Evolutionary conservation across 345 rosid species (phyloP), one percentile per base, ranked within the genome.

Genomic region (Noccaea caerulescens): DNA sequence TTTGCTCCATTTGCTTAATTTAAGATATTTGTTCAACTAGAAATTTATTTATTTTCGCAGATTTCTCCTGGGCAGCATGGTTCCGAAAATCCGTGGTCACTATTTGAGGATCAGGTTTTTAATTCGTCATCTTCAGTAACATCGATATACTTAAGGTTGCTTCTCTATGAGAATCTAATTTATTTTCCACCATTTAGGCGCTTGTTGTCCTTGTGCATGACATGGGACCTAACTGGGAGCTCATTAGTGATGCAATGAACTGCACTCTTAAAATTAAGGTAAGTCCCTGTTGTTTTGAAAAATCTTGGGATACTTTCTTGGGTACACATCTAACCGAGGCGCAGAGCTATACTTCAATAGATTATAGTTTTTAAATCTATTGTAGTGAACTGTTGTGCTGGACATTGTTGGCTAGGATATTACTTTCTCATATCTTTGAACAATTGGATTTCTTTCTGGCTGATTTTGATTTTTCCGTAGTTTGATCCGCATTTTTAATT

Each of bases 161-260:
- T 20, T 20, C 23, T 71, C 32, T 55, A 41, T 37, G 74, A 51
- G 38, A 69, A 62, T 75, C 75, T 79, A 73, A 68, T 32, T 44
- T 10, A 41, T 8, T 55, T 70, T 53, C 34, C 75, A 65, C 77
- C 43, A 34, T 75, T 63, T 76, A 95, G 99, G 99, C 99, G 46
- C 98, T 95, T 77, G 94, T 95, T 59, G 99, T 92, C 77, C 91
- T 95, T 69, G 98, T 92, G 60, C 99, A 95, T 69, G 99, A 95
- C 69, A 86, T 95, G 98, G 99, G 99, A 73, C 99, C 98, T 52
- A 92, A 90, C 63, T 95, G 99, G 99, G 99, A 88, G 87, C 97
- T 95, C 80, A 87, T 95, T 39, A 90, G 99, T 75, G 99, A 95
- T 83, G 96, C 96, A 45, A 85, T 95, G 76, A 95, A 90, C 76